Percentiles rank a stretch among this genome's conserved stretches.
These are phyloP conservation scores for Nannochloropsis salina DNA, from an alignment of 108 stramenopile genomes.

Conservation along the genomic window DNA sequence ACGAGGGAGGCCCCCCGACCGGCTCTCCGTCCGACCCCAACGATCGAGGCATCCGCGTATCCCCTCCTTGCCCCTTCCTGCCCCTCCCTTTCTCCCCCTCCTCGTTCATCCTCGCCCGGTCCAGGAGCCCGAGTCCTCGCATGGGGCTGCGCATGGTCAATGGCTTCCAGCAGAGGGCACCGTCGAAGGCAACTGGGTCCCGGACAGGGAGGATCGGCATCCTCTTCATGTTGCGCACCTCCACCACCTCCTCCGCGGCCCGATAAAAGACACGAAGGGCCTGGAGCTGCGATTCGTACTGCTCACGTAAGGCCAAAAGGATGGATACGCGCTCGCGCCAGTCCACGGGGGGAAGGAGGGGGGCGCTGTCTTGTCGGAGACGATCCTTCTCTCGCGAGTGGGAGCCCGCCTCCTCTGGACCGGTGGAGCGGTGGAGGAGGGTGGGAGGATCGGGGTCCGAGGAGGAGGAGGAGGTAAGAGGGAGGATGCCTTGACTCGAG, in stretches of 20 bases:
- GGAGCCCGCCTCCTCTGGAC: too few species aligned
- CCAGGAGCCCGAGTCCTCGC: neutral
- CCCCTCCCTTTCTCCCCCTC: neutral
- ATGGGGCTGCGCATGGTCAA: neutral
- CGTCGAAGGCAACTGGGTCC: neutral
- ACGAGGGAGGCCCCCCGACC: too few species aligned
- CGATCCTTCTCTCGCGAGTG: too few species aligned
- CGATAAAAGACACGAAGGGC: neutral
- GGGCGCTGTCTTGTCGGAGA: too few species aligned
- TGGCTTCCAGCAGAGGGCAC: neutral
- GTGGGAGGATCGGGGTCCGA: too few species aligned
- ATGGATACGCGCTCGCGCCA: neutral
- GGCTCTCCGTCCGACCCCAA: too few species aligned
- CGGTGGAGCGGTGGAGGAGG: too few species aligned
- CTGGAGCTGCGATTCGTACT: neutral
- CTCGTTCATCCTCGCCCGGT: neutral
- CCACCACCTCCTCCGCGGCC: neutral
- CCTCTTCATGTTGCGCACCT: neutral
- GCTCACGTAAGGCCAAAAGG: neutral
- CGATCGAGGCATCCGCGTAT: too few species aligned
- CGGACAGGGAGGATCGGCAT: neutral
- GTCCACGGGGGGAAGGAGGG: neutral
- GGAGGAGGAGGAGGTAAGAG: neutral
- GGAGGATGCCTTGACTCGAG: slow-evolving; percentile 4
- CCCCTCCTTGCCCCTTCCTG: neutral